Evolutionary conservation across 192 early-diverging fungal genomes (phyloP).

Genomic region (Backusella westeae): DNA sequence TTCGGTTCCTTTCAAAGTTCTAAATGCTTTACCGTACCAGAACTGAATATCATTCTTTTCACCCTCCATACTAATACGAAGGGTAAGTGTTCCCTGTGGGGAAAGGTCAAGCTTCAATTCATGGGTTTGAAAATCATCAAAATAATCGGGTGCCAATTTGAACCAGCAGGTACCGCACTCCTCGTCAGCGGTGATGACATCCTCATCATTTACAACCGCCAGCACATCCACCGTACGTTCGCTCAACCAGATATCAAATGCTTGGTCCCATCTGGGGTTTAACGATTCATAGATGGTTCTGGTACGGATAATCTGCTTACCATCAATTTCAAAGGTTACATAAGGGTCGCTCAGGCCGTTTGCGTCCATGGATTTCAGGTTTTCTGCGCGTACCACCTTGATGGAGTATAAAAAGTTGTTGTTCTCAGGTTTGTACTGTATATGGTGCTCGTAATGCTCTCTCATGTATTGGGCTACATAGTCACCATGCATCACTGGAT

Average conservation of each 20-base stretch:
- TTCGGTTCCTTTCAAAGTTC: conserved; percentile 64
- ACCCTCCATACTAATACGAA: conserved; percentile 74
- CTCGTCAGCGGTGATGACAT: conserved; percentile 49
- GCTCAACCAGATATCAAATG: conserved; percentile 60
- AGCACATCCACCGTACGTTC: conserved; percentile 44
- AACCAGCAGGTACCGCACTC: conserved; percentile 61
- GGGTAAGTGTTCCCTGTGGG: conserved; percentile 62
- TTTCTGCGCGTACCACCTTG: conserved; percentile 65
- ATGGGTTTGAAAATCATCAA: conserved; percentile 60
- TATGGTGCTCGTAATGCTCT: conserved; percentile 25
- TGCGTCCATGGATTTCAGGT: conserved; percentile 57
- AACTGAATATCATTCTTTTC: conserved; percentile 80
- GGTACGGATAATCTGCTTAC: conserved; percentile 47
- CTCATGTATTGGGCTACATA: conserved; percentile 43
- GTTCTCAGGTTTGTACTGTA: conserved; percentile 29
- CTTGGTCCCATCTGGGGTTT: conserved; percentile 80
- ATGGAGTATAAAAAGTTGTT: conserved; percentile 61
- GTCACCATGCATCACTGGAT: conserved; percentile 56
- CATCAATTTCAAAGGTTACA: conserved; percentile 55
- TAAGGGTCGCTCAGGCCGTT: conserved; percentile 62
- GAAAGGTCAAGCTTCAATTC: conserved; percentile 68
- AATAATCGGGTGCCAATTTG: conserved; percentile 51
- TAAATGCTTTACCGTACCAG: conserved; percentile 77
- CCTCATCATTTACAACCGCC: conserved; percentile 50
- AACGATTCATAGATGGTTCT: conserved; percentile 61